Evolutionary conservation across 208 protist genomes (phyloP).

Genomic region (Strigomonas culicis): DNA sequence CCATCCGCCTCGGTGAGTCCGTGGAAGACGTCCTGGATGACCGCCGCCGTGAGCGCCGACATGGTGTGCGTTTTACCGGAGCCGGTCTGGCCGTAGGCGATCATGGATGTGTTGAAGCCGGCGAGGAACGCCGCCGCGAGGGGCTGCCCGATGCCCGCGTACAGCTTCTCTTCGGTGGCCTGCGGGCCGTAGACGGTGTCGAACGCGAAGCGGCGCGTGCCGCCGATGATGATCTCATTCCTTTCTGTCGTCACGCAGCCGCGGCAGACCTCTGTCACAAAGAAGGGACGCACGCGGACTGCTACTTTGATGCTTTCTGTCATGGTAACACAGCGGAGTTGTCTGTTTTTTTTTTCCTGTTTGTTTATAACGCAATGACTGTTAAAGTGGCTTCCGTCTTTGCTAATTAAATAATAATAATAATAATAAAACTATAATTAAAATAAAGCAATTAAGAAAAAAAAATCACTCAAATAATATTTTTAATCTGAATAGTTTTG

Average conservation of each 20-base stretch:
- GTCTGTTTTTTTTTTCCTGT: neutral
- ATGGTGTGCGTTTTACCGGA: constrained; percentile 96
- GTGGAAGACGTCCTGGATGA: constrained; percentile 87
- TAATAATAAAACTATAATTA: constrained; percentile 10
- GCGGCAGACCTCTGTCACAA: constrained; percentile 55
- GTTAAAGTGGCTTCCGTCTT: no score
- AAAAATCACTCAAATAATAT: constrained; percentile 12
- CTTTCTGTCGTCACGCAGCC: constrained; percentile 43
- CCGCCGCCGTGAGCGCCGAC: constrained; percentile 47
- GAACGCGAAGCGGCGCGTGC: constrained; percentile 85
- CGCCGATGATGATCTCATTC: constrained; percentile 84
- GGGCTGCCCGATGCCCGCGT: constrained; percentile 61
- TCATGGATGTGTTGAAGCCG: constrained; percentile 90
- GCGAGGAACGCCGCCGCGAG: constrained; percentile 75
- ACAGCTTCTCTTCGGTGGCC: constrained; percentile 62
- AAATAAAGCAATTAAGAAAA: constrained; percentile 11
- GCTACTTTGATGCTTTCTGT: constrained; percentile 76
- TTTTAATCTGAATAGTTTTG: no score
- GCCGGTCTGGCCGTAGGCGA: constrained; percentile 95
- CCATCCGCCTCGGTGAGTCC: constrained; percentile 43
- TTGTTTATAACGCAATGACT: neutral
- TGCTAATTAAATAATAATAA: constrained; percentile 3
- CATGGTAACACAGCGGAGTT: constrained; percentile 13
- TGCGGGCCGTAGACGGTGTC: constrained; percentile 83
- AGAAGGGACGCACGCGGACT: constrained; percentile 86